Evolutionary conservation across 495 filamentous ascomycete species (phyloP).

Genomic region (Aspergillus affinis): DNA sequence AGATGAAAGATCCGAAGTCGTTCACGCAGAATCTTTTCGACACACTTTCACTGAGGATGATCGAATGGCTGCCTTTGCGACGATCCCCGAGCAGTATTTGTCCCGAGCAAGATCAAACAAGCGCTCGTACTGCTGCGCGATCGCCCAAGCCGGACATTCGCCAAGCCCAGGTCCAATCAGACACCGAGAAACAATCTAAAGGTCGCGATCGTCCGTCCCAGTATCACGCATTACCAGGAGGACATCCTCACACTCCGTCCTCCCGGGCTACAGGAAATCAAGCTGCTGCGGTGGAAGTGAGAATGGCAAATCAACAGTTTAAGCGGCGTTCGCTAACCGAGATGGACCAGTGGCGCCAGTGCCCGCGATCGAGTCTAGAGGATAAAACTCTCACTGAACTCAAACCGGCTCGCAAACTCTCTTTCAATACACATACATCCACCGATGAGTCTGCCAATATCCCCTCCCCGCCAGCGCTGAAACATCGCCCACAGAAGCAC

Average conservation of each 20-base stretch:
- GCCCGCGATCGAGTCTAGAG: slow-evolving; percentile 32
- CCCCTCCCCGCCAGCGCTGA: slow-evolving; percentile 44
- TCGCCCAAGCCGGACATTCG: slow-evolving; percentile 17
- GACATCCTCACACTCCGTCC: slow-evolving; percentile 35
- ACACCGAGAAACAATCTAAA: slow-evolving; percentile 14
- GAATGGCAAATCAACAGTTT: slow-evolving; percentile 38
- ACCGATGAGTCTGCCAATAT: slow-evolving; percentile 30
- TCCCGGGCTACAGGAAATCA: slow-evolving; percentile 27
- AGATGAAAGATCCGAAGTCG: slow-evolving; percentile 74
- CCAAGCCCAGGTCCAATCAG: slow-evolving; percentile 8
- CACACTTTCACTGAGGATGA: slow-evolving; percentile 72
- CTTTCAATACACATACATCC: slow-evolving; percentile 28
- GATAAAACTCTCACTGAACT: slow-evolving; percentile 34
- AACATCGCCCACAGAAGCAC: slow-evolving; percentile 45
- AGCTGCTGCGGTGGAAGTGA: slow-evolving; percentile 37
- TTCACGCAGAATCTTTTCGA: slow-evolving; percentile 83
- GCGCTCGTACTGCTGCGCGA: slow-evolving; percentile 3
- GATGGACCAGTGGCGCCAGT: slow-evolving; percentile 37
- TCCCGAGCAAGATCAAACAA: slow-evolving; percentile 10
- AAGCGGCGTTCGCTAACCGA: slow-evolving; percentile 44
- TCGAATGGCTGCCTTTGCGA: slow-evolving; percentile 71
- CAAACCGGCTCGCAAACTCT: slow-evolving; percentile 31
- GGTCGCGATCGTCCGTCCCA: slow-evolving; percentile 12
- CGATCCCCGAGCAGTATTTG: slow-evolving; percentile 29
- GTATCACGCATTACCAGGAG: slow-evolving; percentile 3